Conservation (phyloP, 192 early-diverging fungal species). For the Phlyctochytrium arcticum region DNA sequence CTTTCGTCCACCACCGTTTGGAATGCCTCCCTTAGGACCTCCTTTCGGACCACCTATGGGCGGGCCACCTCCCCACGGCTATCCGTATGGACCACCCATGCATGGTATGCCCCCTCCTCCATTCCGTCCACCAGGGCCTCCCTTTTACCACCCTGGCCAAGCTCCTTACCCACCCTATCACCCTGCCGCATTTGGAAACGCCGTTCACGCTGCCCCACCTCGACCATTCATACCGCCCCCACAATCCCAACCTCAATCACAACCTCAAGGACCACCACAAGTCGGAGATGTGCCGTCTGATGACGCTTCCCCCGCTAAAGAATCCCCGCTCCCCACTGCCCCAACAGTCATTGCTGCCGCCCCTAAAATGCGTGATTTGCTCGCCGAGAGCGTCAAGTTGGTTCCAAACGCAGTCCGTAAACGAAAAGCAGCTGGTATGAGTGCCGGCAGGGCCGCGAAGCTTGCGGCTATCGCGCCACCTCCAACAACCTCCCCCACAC, state of each 20-base stretch:
- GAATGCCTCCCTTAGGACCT: too few species aligned
- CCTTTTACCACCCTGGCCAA: too few species aligned
- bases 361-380: conserved; percentile 74
- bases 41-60: too few species aligned
- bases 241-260: conserved; percentile 11
- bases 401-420: conserved; percentile 63
- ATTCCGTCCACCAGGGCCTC: conserved; percentile 8
- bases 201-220: background rate
- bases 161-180: too few species aligned
- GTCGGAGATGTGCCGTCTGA: too few species aligned
- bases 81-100: background rate
- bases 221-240: background rate
- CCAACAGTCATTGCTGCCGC: conserved; percentile 63
- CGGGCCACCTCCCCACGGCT: too few species aligned
- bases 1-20: background rate
- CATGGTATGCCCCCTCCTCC: conserved; percentile 22
- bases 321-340: too few species aligned
- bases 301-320: too few species aligned
- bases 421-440: conserved; percentile 46
- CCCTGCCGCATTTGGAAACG: background rate
- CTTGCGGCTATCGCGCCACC: background rate
- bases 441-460: conserved; percentile 23
- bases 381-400: conserved; percentile 70
- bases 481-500: conserved; percentile 42
- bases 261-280: conserved; percentile 12